These are phyloP conservation scores for Ustilago vetiveriae DNA, from an alignment of 1,284 basidiomycete genomes.

Conservation along the genomic window DNA sequence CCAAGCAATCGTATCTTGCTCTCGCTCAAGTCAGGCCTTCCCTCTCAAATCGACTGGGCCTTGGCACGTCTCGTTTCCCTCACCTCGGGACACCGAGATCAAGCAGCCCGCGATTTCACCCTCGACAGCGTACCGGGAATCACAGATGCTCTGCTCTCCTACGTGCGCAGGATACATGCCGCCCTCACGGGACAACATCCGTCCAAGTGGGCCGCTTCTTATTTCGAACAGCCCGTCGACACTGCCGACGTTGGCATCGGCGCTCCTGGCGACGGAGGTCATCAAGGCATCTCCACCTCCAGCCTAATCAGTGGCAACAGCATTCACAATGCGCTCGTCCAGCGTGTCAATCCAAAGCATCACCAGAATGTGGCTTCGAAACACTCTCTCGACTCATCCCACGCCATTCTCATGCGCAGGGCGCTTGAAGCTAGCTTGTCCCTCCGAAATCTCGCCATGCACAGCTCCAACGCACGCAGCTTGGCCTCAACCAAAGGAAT, in stretches of 20 bases:
- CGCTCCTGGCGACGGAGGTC: conserved; percentile 44
- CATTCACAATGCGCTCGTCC: not conserved
- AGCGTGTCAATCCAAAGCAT: not conserved
- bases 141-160: conserved; percentile 53
- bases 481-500: conserved; percentile 31
- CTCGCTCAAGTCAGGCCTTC: conserved; percentile 61
- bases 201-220: conserved; percentile 44
- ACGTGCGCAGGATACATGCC: conserved; percentile 42
- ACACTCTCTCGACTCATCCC: conserved; percentile 19
- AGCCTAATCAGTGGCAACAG: not conserved
- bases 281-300: conserved; percentile 20
- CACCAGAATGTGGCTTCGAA: conserved; percentile 4
- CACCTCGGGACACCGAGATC: conserved; percentile 31
- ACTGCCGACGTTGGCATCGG: conserved; percentile 49
- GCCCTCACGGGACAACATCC: conserved; percentile 48
- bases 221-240: conserved; percentile 49
- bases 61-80: conserved; percentile 50
- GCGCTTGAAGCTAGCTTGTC: conserved; percentile 55
- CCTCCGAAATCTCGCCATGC: conserved; percentile 51
- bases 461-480: conserved; percentile 37
- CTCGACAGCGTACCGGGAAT: conserved; percentile 56
- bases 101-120: conserved; percentile 29
- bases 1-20: conserved; percentile 60
- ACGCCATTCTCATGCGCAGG: conserved; percentile 54
- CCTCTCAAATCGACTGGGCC: conserved; percentile 64